Evolutionary conservation across 768 basidiomycete species (phyloP), one percentile per base, ranked within the genome.

Genomic region (Boletus pseudo-olivaceus): DNA sequence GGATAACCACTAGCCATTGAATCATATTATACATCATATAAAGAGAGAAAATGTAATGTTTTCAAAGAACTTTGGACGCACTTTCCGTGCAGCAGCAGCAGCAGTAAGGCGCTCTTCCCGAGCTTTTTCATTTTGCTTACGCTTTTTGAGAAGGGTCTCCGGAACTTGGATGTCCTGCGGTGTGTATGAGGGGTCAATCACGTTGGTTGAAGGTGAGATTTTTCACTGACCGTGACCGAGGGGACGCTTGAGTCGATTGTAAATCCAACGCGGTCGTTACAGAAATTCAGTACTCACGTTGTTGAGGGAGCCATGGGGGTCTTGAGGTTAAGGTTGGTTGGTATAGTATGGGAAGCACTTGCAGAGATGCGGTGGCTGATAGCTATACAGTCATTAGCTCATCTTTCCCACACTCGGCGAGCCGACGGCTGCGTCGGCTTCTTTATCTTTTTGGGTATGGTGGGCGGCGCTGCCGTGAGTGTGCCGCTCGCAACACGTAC

Each of bases 91-190:
- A 63, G 87, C 87, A 39, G 77, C 72, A 23, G 90, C 91, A 56
- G 90, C 89, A 62, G 79, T 84, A 62, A 96, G 80, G 66, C 90
- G 92, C 70, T 96, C 93, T 79, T 95, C 93, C 68, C 93, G 82
- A 60, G 88, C 89, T 81, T 95, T 95, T 81, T 96, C 93, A 69
- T 87, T 95, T 78, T 93, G 90, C 80, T 95, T 94, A 78, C 95
- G 87, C 82, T 96, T 98, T 85, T 97, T 98, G 80, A 98, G 92
- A 80, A 98, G 87, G 71, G 95, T 98, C 87, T 97, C 95, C 74
- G 95, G 95, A 78, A 96, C 95, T 84, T 95, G 90, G 73, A 97
- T 86, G 70, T 86, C 84, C 90, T 93, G 66, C 57, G 57, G 47
- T 27, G 20, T 20, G 38, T 23, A 32, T 38, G 17, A 39, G 0